Percentiles rank a stretch among this genome's conserved stretches.
Conservation (phyloP, 768 basidiomycete species). For the Auricularia sp. region DNA sequence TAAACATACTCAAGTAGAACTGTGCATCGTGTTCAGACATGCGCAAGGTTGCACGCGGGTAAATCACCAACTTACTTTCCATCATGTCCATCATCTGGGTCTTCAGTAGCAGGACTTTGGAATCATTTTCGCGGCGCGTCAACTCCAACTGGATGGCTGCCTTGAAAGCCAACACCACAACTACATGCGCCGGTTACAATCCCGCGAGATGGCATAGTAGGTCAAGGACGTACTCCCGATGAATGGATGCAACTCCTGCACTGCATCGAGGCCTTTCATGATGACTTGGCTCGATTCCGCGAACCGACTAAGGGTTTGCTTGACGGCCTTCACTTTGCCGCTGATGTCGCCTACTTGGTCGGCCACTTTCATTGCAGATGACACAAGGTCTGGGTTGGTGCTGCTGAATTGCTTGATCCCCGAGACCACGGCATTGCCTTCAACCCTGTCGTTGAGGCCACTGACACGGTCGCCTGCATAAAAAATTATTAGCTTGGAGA, state of each 20-base stretch:
- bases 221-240: neutral
- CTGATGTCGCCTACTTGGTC: neutral
- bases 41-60: neutral
- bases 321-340: neutral
- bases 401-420: neutral
- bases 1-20: neutral
- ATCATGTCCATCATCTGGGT: constrained; percentile 5
- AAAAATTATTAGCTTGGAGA: neutral
- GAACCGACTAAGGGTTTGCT: neutral
- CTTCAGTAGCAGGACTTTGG: constrained; percentile 1
- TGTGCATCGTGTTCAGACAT: neutral
- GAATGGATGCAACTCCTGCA: constrained; percentile 5
- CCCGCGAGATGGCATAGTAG: no score
- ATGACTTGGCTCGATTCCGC: neutral
- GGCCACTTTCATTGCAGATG: neutral
- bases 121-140: constrained; percentile 2
- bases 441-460: neutral
- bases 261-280: constrained; percentile 2
- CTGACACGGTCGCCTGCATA: neutral
- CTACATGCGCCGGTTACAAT: neutral
- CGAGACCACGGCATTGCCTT: neutral
- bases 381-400: neutral
- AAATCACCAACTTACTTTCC: neutral
- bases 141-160: constrained; percentile 1
- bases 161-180: constrained; percentile 4